These are phyloP conservation scores for Fusarium bulbicola DNA, from an alignment of 2,329 filamentous ascomycete genomes.

Conservation along the genomic window DNA sequence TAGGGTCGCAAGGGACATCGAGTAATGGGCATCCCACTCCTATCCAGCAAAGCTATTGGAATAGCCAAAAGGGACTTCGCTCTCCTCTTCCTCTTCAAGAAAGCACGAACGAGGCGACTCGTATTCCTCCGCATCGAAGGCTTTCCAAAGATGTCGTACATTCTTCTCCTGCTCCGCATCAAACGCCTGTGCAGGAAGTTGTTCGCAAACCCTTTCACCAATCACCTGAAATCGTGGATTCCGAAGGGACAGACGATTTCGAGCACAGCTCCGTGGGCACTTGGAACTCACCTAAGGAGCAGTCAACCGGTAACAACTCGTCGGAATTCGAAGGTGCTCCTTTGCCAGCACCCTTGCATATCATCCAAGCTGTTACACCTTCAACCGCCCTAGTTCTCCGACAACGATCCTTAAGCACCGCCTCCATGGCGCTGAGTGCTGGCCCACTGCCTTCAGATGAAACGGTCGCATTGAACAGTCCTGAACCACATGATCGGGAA, in stretches of 20 bases:
- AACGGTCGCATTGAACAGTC: neutral
- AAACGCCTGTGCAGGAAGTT: neutral
- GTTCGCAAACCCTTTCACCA: conserved; percentile 1
- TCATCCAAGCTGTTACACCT: conserved; percentile 25
- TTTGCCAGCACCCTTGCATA: conserved; percentile 31
- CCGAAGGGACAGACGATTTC: neutral
- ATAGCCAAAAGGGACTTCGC: neutral
- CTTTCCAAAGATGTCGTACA: neutral
- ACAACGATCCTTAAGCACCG: neutral
- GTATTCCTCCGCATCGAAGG: neutral
- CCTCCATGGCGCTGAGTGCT: conserved; percentile 24
- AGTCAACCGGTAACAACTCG: neutral
- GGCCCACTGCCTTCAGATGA: neutral
- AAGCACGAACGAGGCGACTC: neutral
- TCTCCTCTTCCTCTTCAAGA: neutral
- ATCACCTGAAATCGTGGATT: neutral
- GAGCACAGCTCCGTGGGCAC: conserved; percentile 4
- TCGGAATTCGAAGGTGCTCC: conserved; percentile 2
- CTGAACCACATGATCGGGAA: neutral
- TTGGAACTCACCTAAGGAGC: conserved; percentile 7
- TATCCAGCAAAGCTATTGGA: neutral
- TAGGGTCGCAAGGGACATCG: neutral
- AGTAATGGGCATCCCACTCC: neutral
- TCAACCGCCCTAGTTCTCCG: neutral
- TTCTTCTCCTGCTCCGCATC: neutral